These are phyloP conservation scores for Plantago elongata DNA, from an alignment of 257 asterid species.

Conservation along the genomic window DNA sequence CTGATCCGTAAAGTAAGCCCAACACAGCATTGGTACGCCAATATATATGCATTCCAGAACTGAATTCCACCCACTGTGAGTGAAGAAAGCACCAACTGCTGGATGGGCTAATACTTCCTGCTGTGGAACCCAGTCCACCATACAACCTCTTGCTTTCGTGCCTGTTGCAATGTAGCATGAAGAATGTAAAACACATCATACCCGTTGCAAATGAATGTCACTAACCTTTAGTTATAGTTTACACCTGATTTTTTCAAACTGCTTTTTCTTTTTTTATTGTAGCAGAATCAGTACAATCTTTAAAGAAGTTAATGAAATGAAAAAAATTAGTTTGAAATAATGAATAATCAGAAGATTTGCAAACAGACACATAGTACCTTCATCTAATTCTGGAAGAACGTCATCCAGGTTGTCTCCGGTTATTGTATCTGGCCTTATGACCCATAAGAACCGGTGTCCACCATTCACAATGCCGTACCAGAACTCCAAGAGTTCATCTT, in stretches of 20 bases:
- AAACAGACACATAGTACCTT: slow-evolving; percentile 1
- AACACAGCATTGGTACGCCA: slow-evolving; percentile 33
- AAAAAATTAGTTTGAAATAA: background rate
- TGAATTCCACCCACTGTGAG: slow-evolving; percentile 45
- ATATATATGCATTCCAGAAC: slow-evolving; percentile 24
- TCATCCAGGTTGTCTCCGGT: slow-evolving; percentile 16
- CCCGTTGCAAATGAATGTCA: background rate
- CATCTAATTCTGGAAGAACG: slow-evolving; percentile 20
- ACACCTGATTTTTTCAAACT: no score
- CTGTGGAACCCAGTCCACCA: slow-evolving; percentile 57
- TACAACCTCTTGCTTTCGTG: slow-evolving; percentile 29
- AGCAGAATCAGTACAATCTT: no score
- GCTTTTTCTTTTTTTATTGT: no score
- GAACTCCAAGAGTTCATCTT: slow-evolving; percentile 38
- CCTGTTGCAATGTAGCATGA: background rate
- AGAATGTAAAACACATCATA: background rate
- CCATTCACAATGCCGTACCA: slow-evolving; percentile 53
- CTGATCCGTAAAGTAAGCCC: slow-evolving; percentile 43
- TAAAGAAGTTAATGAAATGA: no score
- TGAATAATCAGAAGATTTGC: background rate
- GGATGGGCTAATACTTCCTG: slow-evolving; percentile 39
- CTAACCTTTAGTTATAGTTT: no score
- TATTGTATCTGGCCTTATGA: slow-evolving; percentile 37
- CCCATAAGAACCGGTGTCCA: slow-evolving; percentile 46
- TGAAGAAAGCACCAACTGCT: slow-evolving; percentile 40